A percentile compares a stretch with the other conserved stretches of the same genome.
phyloP scores from a whole-genome alignment of 2,329 filamentous ascomycete genomes.

The Aphanoascus verrucosus region DNA sequence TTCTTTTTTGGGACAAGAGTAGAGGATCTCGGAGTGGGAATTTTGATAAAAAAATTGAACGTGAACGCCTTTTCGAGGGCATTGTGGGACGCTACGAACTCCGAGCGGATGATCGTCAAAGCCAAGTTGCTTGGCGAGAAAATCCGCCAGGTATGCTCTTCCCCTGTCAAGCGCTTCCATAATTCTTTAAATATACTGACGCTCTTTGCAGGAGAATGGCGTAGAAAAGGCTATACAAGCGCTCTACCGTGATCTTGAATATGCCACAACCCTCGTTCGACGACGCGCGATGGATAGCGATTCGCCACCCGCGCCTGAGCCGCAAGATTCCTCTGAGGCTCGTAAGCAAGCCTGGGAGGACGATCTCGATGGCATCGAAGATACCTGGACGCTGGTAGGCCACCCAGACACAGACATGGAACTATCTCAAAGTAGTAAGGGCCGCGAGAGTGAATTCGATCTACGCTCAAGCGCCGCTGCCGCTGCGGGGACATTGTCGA shows the following conservation, averaged over 20 bases:
- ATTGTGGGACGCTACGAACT: conserved; percentile 83
- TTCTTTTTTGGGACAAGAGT: conserved; percentile 89
- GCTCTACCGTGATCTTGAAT: conserved; percentile 90
- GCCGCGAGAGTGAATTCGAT: conserved; percentile 9
- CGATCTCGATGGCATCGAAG: conserved; percentile 57
- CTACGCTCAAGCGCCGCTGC: conserved; percentile 7
- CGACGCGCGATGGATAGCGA: conserved; percentile 36
- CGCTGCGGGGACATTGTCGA: conserved; percentile 9
- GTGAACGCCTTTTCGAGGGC: conserved; percentile 75
- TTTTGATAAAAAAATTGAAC: conserved; percentile 80
- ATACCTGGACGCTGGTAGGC: conserved; percentile 87
- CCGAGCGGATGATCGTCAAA: conserved; percentile 81
- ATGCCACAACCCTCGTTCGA: conserved; percentile 74
- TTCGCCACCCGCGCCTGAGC: conserved; percentile 3
- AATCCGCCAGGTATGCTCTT: conserved; percentile 61
- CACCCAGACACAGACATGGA: conserved; percentile 24
- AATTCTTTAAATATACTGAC: not conserved
- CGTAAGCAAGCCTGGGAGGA: conserved; percentile 30
- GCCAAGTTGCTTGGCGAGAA: conserved; percentile 71
- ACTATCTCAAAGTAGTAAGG: conserved; percentile 1
- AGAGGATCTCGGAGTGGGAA: conserved; percentile 85
- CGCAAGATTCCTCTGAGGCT: conserved; percentile 27
- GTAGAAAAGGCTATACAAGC: conserved; percentile 83
- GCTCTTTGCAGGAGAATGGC: conserved; percentile 60
- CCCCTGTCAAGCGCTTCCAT: not conserved